Percentiles rank a stretch among this genome's conserved stretches.
Evolutionary conservation across 495 filamentous ascomycete species (phyloP).

Genomic region (Penicillium pulvis): DNA sequence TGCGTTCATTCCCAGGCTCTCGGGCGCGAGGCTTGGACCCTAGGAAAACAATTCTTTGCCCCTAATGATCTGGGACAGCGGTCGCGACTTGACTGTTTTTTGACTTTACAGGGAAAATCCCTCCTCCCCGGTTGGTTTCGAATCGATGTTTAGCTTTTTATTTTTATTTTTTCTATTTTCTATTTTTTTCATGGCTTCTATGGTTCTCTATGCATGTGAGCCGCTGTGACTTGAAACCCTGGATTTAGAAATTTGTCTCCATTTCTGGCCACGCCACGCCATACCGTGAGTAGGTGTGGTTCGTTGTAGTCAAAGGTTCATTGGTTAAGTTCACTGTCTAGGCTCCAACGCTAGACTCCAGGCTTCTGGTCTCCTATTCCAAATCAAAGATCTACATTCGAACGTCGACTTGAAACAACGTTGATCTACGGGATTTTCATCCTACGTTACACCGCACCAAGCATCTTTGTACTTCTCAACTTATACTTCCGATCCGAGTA

Average conservation of each 20-base stretch:
- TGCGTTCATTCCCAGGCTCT: conserved; percentile 18
- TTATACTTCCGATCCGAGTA: background rate
- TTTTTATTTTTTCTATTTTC: background rate
- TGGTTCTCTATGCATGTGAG: conserved; percentile 4
- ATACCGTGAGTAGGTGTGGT: background rate
- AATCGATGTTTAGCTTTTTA: background rate
- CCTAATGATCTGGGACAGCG: background rate
- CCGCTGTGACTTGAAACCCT: background rate
- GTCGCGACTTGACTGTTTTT: background rate
- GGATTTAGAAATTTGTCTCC: background rate
- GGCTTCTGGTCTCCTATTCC: background rate
- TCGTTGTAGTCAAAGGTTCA: background rate
- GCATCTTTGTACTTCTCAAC: background rate
- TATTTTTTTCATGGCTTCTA: background rate
- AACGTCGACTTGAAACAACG: background rate
- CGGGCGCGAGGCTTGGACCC: background rate
- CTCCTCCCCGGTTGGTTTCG: background rate
- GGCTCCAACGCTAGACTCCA: background rate
- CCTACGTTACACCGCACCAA: conserved; percentile 6
- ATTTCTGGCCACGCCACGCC: background rate
- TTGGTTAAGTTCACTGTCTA: background rate
- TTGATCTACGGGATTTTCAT: background rate
- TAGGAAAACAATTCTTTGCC: background rate
- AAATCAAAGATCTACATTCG: background rate
- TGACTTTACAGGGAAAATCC: background rate